Conservation (phyloP, 495 filamentous ascomycete species). For the Cetradonia linearis region DNA sequence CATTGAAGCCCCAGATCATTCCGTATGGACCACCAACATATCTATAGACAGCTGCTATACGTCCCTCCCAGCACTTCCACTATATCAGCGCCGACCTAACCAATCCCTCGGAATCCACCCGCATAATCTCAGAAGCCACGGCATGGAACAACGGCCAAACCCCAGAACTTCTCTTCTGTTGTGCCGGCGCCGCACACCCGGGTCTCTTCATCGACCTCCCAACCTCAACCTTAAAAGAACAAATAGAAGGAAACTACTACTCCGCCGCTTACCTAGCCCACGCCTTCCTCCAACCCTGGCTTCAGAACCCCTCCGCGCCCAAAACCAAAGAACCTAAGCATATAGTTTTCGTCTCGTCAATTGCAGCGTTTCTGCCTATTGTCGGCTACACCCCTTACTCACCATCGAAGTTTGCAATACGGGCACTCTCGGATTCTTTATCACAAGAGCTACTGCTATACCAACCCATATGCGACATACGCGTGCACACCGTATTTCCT, state of each 20-base stretch:
- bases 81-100: conserved; percentile 79
- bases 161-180: conserved; percentile 87
- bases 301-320: conserved; percentile 29
- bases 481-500: conserved; percentile 76
- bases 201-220: conserved; percentile 67
- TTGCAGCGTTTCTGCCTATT: conserved; percentile 62
- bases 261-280: conserved; percentile 81
- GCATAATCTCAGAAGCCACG: conserved; percentile 60
- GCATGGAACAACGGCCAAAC: conserved; percentile 68
- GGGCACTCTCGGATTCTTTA: conserved; percentile 71
- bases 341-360: conserved; percentile 78
- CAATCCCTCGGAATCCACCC: conserved; percentile 50
- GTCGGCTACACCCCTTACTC: conserved; percentile 81
- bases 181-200: conserved; percentile 68
- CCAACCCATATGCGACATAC: conserved; percentile 49
- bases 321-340: conserved; percentile 40
- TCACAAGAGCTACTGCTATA: conserved; percentile 79
- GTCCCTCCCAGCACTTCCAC: conserved; percentile 64
- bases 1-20: not conserved
- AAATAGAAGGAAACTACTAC: conserved; percentile 92
- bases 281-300: conserved; percentile 42
- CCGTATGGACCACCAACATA: conserved; percentile 61
- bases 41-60: conserved; percentile 56
- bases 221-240: conserved; percentile 51
- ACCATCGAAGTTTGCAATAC: conserved; percentile 76